A percentile compares a stretch with the other conserved stretches of the same genome.
phyloP scores from a whole-genome alignment of 768 basidiomycete genomes.

The Mycena haematopus region DNA sequence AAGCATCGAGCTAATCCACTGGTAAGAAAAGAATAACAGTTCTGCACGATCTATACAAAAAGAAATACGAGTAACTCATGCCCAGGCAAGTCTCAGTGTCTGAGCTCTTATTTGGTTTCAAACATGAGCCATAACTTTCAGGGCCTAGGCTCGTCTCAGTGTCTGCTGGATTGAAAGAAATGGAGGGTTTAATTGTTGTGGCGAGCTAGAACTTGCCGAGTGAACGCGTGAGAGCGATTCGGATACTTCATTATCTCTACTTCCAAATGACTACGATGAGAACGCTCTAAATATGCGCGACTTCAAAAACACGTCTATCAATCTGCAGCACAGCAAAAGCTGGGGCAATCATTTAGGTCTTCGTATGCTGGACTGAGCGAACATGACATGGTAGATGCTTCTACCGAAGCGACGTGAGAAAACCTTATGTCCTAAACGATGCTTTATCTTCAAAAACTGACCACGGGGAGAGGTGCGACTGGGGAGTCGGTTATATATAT shows the following conservation, averaged over 20 bases:
- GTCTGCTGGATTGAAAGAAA: neutral
- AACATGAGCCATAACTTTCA: neutral
- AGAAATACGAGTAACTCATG: too few species aligned
- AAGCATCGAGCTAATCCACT: too few species aligned
- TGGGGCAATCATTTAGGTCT: neutral
- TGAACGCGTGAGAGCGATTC: neutral
- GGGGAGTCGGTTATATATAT: neutral
- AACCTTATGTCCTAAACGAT: neutral
- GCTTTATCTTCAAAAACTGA: neutral
- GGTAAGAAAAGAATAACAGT: too few species aligned
- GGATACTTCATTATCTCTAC: neutral
- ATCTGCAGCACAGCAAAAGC: neutral
- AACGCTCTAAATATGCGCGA: neutral
- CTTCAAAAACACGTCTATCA: neutral
- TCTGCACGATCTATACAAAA: too few species aligned
- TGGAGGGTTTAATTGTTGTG: neutral
- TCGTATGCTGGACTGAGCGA: neutral
- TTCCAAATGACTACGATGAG: neutral
- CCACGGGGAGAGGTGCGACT: neutral
- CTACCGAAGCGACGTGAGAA: neutral
- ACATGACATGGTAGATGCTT: conserved; percentile 8
- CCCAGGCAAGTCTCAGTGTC: too few species aligned
- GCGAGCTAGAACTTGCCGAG: neutral
- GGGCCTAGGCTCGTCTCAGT: too few species aligned
- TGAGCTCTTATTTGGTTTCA: too few species aligned